These are phyloP conservation scores for Metschnikowia reukaufii DNA, from an alignment of 805 yeast species.

Conservation along the genomic window DNA sequence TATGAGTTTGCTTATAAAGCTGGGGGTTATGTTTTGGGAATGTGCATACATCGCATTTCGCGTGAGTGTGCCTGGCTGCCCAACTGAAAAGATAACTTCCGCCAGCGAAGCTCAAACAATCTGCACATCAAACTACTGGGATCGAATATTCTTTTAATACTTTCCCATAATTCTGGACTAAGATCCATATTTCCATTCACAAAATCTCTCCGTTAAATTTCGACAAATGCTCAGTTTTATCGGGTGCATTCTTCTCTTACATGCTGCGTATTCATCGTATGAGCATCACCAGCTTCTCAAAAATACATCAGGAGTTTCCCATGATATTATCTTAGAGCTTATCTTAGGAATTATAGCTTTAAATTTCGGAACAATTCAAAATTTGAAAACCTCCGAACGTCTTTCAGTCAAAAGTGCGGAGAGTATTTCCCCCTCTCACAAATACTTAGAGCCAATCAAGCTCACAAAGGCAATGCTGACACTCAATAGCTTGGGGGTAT, in stretches of 20 bases:
- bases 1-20: no score
- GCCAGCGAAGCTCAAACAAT: no score
- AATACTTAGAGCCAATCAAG: constrained; percentile 47
- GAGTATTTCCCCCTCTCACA: constrained; percentile 27
- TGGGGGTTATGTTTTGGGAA: no score
- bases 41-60: no score
- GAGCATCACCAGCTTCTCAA: constrained; percentile 47
- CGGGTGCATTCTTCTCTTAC: constrained; percentile 30
- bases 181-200: no score
- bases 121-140: no score
- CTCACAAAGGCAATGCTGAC: constrained; percentile 46
- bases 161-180: no score
- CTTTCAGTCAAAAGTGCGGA: constrained; percentile 24
- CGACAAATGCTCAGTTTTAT: constrained; percentile 3
- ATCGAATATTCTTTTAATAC: no score
- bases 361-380: constrained; percentile 37
- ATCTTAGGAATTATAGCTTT: constrained; percentile 46
- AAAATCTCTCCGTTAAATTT: no score
- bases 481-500: constrained; percentile 47
- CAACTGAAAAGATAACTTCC: no score
- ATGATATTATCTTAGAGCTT: constrained; percentile 53
- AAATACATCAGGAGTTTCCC: constrained; percentile 32
- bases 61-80: no score
- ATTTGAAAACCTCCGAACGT: constrained; percentile 24
- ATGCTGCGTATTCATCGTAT: constrained; percentile 55